Percentiles rank a stretch among this genome's conserved stretches.
These are phyloP conservation scores for Coemansia erecta DNA, from an alignment of 192 early-diverging fungal genomes.

Conservation along the genomic window DNA sequence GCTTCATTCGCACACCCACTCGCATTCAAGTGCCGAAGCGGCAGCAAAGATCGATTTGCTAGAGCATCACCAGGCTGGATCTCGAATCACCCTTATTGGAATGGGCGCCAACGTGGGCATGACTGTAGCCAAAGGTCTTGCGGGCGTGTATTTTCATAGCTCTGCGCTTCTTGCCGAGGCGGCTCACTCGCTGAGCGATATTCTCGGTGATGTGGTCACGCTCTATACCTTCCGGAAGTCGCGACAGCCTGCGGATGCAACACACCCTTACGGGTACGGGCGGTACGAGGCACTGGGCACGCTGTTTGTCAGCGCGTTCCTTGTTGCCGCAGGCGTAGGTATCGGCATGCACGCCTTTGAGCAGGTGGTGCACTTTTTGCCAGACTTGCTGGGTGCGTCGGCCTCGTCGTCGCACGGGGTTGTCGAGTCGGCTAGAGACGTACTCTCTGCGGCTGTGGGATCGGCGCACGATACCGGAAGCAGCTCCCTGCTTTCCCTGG, in stretches of 20 bases:
- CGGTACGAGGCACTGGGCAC: slow-evolving; percentile 66
- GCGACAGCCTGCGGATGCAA: slow-evolving; percentile 56
- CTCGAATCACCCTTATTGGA: slow-evolving; percentile 67
- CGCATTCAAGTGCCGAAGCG: slow-evolving; percentile 18
- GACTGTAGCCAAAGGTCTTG: slow-evolving; percentile 62
- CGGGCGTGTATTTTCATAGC: slow-evolving; percentile 68
- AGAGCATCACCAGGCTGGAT: slow-evolving; percentile 57
- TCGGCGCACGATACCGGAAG: neutral
- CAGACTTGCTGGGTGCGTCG: slow-evolving; percentile 15
- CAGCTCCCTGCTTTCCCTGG: slow-evolving; percentile 19
- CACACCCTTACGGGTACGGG: slow-evolving; percentile 72
- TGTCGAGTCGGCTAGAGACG: slow-evolving; percentile 12
- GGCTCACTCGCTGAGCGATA: slow-evolving; percentile 74
- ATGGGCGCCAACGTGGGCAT: slow-evolving; percentile 63
- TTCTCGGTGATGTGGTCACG: slow-evolving; percentile 74
- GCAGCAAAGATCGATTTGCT: slow-evolving; percentile 38
- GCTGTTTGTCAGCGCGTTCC: slow-evolving; percentile 62
- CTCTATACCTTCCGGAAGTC: slow-evolving; percentile 75
- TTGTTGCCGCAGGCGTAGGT: slow-evolving; percentile 64
- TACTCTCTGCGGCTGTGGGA: slow-evolving; percentile 13
- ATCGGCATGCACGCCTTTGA: slow-evolving; percentile 68
- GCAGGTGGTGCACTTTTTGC: slow-evolving; percentile 45
- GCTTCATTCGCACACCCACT: slow-evolving; percentile 16
- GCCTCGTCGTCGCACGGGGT: slow-evolving; percentile 9
- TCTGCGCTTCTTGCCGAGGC: slow-evolving; percentile 80